phyloP scores from a whole-genome alignment of 2,329 filamentous ascomycete genomes.

The Lachnellula hyalina region DNA sequence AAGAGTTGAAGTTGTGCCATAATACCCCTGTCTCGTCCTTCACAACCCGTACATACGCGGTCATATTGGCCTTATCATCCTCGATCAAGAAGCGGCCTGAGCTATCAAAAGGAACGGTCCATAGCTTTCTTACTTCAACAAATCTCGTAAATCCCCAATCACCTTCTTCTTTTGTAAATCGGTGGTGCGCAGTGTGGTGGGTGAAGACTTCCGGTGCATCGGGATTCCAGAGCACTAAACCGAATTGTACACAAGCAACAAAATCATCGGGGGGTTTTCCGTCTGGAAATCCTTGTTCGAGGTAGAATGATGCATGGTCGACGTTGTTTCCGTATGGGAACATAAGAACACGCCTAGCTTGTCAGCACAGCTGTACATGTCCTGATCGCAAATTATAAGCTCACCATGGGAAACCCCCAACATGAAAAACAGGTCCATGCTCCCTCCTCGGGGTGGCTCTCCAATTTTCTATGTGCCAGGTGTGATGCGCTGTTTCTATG shows the following conservation, averaged over 20 bases:
- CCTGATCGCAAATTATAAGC: slow-evolving; percentile 23
- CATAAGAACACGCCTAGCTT: slow-evolving; percentile 79
- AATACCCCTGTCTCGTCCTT: slow-evolving; percentile 84
- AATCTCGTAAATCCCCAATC: slow-evolving; percentile 99
- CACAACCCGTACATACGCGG: slow-evolving; percentile 74
- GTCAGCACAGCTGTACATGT: slow-evolving; percentile 14
- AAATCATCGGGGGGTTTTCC: slow-evolving; percentile 78
- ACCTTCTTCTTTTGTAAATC: slow-evolving; percentile 92
- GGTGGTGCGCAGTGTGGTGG: slow-evolving; percentile 83
- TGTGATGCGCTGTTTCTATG: slow-evolving; percentile 68
- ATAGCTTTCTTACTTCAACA: slow-evolving; percentile 79
- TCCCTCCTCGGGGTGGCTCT: slow-evolving; percentile 69
- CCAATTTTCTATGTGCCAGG: slow-evolving; percentile 89
- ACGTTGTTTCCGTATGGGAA: slow-evolving; percentile 95
- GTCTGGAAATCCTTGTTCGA: slow-evolving; percentile 86
- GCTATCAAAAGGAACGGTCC: slow-evolving; percentile 71
- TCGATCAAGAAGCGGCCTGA: slow-evolving; percentile 67
- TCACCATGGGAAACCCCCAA: slow-evolving; percentile 82
- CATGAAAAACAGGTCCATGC: slow-evolving; percentile 83
- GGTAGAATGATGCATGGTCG: slow-evolving; percentile 89
- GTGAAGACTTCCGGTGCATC: slow-evolving; percentile 81
- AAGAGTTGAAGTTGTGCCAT: slow-evolving; percentile 90
- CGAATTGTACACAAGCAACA: slow-evolving; percentile 95
- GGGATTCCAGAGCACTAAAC: slow-evolving; percentile 88
- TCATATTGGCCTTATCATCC: slow-evolving; percentile 71